Evolutionary conservation across 495 filamentous ascomycete genomes (phyloP), one percentile per base, ranked within the genome.

Genomic region (Geoglossum glabrum): DNA sequence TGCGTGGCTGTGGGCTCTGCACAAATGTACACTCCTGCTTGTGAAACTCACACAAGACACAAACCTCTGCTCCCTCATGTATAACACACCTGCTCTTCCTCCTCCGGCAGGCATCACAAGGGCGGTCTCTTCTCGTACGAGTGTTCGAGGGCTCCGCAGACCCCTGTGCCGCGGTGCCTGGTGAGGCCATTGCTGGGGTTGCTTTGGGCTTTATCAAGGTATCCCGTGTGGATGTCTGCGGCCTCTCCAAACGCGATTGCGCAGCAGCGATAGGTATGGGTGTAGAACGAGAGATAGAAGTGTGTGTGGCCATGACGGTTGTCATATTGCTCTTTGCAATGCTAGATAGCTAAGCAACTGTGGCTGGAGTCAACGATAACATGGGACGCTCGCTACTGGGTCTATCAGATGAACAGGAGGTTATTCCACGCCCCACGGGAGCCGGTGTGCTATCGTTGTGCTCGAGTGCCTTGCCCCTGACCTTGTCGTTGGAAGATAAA

Each of bases 71-170:
- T 85, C 95, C 72, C 82, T 87, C 86, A 66, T 88, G 85, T 71
- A 95, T 85, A 57, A 93, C 87, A 72, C 92, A 98, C 64, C 88
- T 83, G 64, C 82, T 87, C 69, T 90, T 88, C 66, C 89, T 75
- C 69, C 80, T 79, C 58, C 87, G 75, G 71, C 92, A 98, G 45
- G 85, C 83, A 73, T 90, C 86, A 69, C 81, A 84, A 7, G 69
- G 77, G 66, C 63, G 74, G 62, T 74, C 76, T 69, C 76, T 76
- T 13, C 49, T 52, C 4, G 49, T 52, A 52, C 49, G 49, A 26
- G 49, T 52, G 15, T 52, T 52, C 3, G 26, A 7, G 5, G 49
- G 49, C 28, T 52, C 25, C 26, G 11, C 25, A 1, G 49, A 5
- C 6, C 25, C 49, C 23, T 52, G 49, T 6, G 49, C 17, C 15